Evolutionary conservation across 208 protist genomes (phyloP), one percentile per base, ranked within the genome.

Genomic region (Phytomonas serpens): DNA sequence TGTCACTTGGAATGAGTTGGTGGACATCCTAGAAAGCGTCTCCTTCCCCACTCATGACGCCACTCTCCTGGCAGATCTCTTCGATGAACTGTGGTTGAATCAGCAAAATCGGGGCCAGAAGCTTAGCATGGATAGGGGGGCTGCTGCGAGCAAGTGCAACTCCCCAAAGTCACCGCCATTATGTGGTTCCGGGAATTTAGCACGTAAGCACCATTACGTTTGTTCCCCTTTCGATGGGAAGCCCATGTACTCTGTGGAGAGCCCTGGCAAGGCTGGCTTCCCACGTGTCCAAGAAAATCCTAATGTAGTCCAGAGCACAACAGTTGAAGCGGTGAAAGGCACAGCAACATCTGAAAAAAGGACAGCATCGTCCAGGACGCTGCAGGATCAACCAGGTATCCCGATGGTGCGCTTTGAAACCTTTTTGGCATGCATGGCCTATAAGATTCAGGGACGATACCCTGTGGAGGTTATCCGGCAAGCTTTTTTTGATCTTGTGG

Each of bases 391-490:
- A 57, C 47, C 47, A 6, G 19, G 19, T 57, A 57, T 57, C 19
- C 72, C 74, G 3, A 73, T 32, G 23, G 83, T 93, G 33, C 68
- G 72, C 61, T 94, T 94, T 57, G 86, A 92, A 66, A 83, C 89
- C 16, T 88, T 90, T 65, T 71, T 92, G 30, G 81, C 85, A 11
- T 84, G 89, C 68, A 89, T 94, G 84, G 73, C 82, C 19, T 86
- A 78, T 52, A 81, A 83, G 51, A 92, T 94, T 67, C 82, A 88
- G 23, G 89, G 89, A n/a, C 76, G 76, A 27, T 94, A 90, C 74
- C 79, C 86, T 16, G 70, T 69, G 6, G 89, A 92, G 47, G 67
- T 89, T 0, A 67, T 94, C 23, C 84, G 85, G 16, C 79, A 77
- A 51, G 83, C 82, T 13, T 94, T 92, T 42, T 89, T 80, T 64